phyloP scores from a whole-genome alignment of 164 flowering plant species.

The Berberis vulgaris region DNA sequence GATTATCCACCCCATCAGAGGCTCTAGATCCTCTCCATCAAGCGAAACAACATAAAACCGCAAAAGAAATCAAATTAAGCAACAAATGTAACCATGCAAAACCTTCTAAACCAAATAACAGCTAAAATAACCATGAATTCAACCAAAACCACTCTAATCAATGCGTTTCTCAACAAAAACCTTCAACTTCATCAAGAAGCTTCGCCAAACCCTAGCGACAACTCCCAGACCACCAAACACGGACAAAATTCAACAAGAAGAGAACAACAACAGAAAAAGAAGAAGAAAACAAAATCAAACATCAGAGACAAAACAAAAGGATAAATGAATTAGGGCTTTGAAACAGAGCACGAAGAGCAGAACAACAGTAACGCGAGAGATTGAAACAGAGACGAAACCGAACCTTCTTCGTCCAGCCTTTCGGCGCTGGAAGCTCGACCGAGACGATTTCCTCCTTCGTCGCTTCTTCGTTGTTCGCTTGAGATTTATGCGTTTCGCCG shows the following conservation, averaged over 20 bases:
- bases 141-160: too few species aligned
- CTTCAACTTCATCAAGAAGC: too few species aligned
- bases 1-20: too few species aligned
- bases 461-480: too few species aligned
- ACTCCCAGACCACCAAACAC: not conserved
- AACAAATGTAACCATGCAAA: too few species aligned
- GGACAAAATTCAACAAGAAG: not conserved
- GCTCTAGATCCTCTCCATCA: too few species aligned
- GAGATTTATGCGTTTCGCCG: too few species aligned
- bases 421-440: constrained; percentile 35
- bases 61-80: too few species aligned
- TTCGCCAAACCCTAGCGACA: not conserved
- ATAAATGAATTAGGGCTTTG: constrained; percentile 3
- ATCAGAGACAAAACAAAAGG: not conserved
- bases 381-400: not conserved
- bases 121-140: too few species aligned
- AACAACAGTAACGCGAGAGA: not conserved
- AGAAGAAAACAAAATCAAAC: not conserved
- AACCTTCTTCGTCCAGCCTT: constrained; percentile 41
- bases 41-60: too few species aligned
- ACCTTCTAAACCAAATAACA: too few species aligned
- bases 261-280: not conserved
- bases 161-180: too few species aligned
- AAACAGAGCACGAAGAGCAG: not conserved
- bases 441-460: constrained; percentile 6